Evolutionary conservation across 495 filamentous ascomycete genomes (phyloP).

Genomic region (Annulohypoxylon moriforme): DNA sequence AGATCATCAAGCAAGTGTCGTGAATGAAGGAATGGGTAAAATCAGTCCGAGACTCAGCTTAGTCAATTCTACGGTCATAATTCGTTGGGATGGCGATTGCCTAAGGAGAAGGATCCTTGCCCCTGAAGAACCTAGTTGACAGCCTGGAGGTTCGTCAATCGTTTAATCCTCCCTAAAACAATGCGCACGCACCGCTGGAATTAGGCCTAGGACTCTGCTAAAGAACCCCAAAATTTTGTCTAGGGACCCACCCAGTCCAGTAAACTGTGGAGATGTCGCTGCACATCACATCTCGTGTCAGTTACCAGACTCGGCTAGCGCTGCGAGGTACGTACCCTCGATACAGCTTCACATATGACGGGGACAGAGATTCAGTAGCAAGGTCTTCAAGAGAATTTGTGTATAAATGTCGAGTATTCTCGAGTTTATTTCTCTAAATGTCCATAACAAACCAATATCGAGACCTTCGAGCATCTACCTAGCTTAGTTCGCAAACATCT

Average conservation of each 20-base stretch:
- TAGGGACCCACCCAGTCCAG: background rate
- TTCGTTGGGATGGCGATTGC: background rate
- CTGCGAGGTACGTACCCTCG: conserved; percentile 25
- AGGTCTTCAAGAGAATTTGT: background rate
- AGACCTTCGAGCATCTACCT: background rate
- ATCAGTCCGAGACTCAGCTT: no score
- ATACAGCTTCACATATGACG: conserved; percentile 24
- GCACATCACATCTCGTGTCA: conserved; percentile 15
- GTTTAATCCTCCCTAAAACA: background rate
- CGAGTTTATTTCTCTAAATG: background rate
- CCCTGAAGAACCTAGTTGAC: background rate
- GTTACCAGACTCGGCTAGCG: conserved; percentile 30
- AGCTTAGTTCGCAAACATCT: background rate
- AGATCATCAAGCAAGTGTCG: no score
- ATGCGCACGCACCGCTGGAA: no score
- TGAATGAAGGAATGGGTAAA: no score
- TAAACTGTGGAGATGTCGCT: conserved; percentile 5
- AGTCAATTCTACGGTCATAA: background rate
- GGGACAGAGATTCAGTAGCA: background rate
- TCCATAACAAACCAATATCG: background rate
- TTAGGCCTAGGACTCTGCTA: background rate
- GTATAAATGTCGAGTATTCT: conserved; percentile 23
- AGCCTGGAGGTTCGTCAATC: background rate
- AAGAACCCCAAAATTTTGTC: background rate
- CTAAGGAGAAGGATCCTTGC: background rate